phyloP scores from a whole-genome alignment of 139 green algal genomes.

The Closterium sp. region DNA sequence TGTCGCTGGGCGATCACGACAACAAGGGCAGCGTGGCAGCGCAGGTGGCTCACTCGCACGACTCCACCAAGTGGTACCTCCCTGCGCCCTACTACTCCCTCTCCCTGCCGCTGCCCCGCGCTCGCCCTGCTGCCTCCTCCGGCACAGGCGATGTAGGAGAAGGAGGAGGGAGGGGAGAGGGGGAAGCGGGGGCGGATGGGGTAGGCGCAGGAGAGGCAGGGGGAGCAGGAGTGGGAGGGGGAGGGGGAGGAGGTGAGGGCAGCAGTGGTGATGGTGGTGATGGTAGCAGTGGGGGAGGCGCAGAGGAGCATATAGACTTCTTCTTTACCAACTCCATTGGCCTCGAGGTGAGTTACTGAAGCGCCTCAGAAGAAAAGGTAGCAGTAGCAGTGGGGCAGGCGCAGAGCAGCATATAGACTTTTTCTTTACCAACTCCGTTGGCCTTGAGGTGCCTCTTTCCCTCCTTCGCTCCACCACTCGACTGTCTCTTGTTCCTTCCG shows the following conservation, averaged over 20 bases:
- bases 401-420: constrained; percentile 7
- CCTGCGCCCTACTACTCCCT: constrained; percentile 35
- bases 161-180: background rate
- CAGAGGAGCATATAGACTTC: constrained; percentile 11
- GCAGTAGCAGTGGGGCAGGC: background rate
- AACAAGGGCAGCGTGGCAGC: constrained; percentile 48
- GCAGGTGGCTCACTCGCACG: constrained; percentile 24
- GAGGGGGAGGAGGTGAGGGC: background rate
- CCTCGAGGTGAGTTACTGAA: background rate
- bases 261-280: background rate
- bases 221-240: background rate
- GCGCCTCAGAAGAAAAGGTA: no score
- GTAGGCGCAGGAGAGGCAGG: no score
- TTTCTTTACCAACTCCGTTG: constrained; percentile 21
- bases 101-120: constrained; percentile 17
- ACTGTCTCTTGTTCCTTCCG: no score
- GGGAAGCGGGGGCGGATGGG: background rate
- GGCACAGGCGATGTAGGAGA: background rate
- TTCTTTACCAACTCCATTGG: constrained; percentile 23
- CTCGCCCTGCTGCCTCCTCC: background rate
- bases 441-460: background rate
- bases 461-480: no score
- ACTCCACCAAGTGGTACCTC: constrained; percentile 32
- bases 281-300: background rate
- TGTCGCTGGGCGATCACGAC: constrained; percentile 51